These are phyloP conservation scores for Cryptococcus wingfieldii DNA, from an alignment of 1,284 basidiomycete genomes.

Conservation along the genomic window DNA sequence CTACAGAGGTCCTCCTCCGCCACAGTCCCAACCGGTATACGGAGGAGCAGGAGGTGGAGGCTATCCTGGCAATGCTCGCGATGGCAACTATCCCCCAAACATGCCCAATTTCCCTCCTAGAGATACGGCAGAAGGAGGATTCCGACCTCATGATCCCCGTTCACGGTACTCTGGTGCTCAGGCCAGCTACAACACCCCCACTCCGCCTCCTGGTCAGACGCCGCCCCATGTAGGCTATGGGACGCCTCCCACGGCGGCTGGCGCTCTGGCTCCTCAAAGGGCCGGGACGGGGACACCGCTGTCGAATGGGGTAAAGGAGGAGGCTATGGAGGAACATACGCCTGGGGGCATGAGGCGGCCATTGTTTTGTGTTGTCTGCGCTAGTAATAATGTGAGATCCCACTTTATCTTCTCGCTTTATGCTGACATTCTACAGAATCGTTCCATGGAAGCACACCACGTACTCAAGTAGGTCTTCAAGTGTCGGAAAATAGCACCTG, in stretches of 20 bases:
- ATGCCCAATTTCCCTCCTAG: not conserved
- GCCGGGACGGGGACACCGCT: not conserved
- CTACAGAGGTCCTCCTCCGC: not conserved
- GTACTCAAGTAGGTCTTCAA: slow-evolving; percentile 68
- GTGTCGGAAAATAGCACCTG: slow-evolving; percentile 26
- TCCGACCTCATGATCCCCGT: slow-evolving; percentile 18
- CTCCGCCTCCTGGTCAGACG: not conserved
- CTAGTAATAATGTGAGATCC: slow-evolving; percentile 80
- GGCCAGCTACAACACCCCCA: not conserved
- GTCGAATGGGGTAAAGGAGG: slow-evolving; percentile 7
- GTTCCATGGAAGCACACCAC: slow-evolving; percentile 97
- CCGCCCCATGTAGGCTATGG: slow-evolving; percentile 5
- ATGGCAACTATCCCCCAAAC: not conserved
- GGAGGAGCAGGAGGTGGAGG: not conserved
- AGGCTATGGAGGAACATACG: slow-evolving; percentile 8
- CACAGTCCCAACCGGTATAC: not conserved
- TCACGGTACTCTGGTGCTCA: slow-evolving; percentile 5
- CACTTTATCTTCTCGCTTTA: not conserved
- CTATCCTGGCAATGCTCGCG: slow-evolving; percentile 4
- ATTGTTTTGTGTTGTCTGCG: slow-evolving; percentile 95
- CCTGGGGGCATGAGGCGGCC: slow-evolving; percentile 52
- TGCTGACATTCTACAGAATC: slow-evolving; percentile 61
- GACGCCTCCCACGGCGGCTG: not conserved
- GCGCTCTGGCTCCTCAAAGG: not conserved
- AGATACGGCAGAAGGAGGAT: slow-evolving; percentile 5